A percentile compares a stretch with the other conserved stretches of the same genome.
phyloP scores from a whole-genome alignment of 225 moss, liverwort and hornwort genomes.

The Pseudisothecium myosuroides region DNA sequence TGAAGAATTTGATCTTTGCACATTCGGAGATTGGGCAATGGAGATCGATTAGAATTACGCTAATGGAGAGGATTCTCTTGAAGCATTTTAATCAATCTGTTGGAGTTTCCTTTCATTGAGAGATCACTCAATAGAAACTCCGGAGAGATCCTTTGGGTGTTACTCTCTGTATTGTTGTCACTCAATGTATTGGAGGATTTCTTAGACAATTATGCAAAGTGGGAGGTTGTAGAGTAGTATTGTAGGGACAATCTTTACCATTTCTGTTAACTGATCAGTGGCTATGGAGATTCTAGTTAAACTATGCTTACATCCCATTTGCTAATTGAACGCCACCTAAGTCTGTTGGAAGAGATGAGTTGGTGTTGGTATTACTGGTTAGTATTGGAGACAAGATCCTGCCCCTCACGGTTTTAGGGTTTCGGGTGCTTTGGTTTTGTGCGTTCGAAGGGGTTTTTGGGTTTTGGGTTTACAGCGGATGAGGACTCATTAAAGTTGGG shows the following conservation, averaged over 20 bases:
- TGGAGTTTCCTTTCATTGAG: neutral
- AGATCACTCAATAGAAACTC: neutral
- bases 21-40: neutral
- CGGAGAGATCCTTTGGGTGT: neutral
- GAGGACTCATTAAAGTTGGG: neutral
- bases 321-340: neutral
- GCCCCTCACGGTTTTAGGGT: neutral
- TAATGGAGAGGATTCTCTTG: neutral
- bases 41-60: neutral
- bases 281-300: neutral
- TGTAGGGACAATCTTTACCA: too few species aligned
- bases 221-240: neutral
- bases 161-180: neutral
- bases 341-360: neutral
- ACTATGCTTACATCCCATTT: neutral
- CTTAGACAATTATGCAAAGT: neutral
- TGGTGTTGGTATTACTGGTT: neutral
- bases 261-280: neutral
- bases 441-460: neutral
- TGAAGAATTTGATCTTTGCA: neutral
- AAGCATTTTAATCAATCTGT: neutral
- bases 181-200: neutral
- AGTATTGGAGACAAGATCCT: neutral
- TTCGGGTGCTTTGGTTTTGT: neutral
- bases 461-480: neutral